Evolutionary conservation across 257 asterid genomes (phyloP), one percentile per base, ranked within the genome.

Genomic region (Nemophila menziesii): DNA sequence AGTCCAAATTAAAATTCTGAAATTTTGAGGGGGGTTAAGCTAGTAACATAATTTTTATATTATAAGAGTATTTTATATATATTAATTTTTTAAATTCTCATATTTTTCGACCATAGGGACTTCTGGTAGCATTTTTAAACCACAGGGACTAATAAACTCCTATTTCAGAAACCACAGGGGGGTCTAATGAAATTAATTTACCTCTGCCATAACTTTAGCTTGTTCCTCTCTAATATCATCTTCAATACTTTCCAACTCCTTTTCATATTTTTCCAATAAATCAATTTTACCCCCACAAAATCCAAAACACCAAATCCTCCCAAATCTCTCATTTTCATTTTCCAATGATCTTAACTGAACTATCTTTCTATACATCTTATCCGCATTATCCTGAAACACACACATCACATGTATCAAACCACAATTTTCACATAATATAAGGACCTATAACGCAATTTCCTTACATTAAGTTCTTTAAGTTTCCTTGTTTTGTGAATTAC

Each of bases 391-490:
- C 96, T 90, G 65, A 24, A 74, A 65, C 46, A n/a, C 60, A 54
- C 44, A 53, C 7, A 27, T 48, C 21, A 56, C 59, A 72, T 49
- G 42, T 52, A 58, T 34, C 43, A 51, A 52, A 27, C 29, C 37
- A 54, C 49, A 38, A 5, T n/a, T 8, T 42, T 21, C 12, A 54
- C 48, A 16, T 46, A 4, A 51, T 46, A 53, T 40, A n/a, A n/a
- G n/a, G n/a, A n/a, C n/a, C n/a, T n/a, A n/a, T n/a, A n/a, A n/a
- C n/a, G n/a, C n/a, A n/a, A n/a, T n/a, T n/a, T 68, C 56, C 96
- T 81, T 79, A 90, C 99, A 55, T 72, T 65, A 57, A 90, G 78
- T 61, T 52, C 70, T 58, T 72, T 76, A 59, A 90, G 85, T 60
- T 75, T 81, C 69, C 71, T 69, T 54, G 87, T 63, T 43, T 92